phyloP scores from a whole-genome alignment of 306 rosid genomes.

The Cicer yamashitae region DNA sequence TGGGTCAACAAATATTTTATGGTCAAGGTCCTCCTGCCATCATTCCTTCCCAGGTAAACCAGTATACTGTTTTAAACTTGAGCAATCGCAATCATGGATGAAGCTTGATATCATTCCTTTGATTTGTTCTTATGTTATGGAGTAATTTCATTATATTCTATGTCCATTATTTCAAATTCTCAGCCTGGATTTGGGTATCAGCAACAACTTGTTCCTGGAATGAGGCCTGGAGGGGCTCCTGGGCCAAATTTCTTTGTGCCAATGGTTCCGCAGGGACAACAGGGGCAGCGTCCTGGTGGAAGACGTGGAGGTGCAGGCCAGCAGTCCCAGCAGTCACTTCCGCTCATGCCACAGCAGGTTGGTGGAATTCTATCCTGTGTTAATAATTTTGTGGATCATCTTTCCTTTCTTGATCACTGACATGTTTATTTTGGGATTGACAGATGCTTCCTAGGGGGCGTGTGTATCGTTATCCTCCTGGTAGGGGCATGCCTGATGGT shows the following conservation, averaged over 20 bases:
- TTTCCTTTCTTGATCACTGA: slow-evolving; percentile 16
- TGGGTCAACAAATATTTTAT: slow-evolving; percentile 95
- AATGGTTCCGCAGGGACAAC: slow-evolving; percentile 98
- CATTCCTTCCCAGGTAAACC: slow-evolving; percentile 92
- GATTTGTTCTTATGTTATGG: background rate
- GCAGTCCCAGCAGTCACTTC: slow-evolving; percentile 90
- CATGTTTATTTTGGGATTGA: slow-evolving; percentile 37
- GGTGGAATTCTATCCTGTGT: slow-evolving; percentile 10
- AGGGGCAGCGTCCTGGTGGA: slow-evolving; percentile 96
- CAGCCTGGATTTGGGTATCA: slow-evolving; percentile 99
- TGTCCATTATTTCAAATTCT: slow-evolving; percentile 30
- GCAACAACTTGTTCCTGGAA: slow-evolving; percentile 97
- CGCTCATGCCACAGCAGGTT: slow-evolving; percentile 94
- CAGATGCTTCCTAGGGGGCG: slow-evolving; percentile 97
- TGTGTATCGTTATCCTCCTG: slow-evolving; percentile 89
- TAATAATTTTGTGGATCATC: background rate
- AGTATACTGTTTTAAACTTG: background rate
- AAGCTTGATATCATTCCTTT: background rate
- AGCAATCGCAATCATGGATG: background rate
- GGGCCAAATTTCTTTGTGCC: slow-evolving; percentile 95
- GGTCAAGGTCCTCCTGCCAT: slow-evolving; percentile 98
- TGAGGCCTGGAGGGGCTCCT: slow-evolving; percentile 98
- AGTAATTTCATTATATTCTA: slow-evolving; percentile 22
- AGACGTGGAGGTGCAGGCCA: slow-evolving; percentile 84
- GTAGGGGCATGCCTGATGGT: slow-evolving; percentile 83